Conservation (phyloP, 148 eudicot genomes). For the Fallopia convolvulus region DNA sequence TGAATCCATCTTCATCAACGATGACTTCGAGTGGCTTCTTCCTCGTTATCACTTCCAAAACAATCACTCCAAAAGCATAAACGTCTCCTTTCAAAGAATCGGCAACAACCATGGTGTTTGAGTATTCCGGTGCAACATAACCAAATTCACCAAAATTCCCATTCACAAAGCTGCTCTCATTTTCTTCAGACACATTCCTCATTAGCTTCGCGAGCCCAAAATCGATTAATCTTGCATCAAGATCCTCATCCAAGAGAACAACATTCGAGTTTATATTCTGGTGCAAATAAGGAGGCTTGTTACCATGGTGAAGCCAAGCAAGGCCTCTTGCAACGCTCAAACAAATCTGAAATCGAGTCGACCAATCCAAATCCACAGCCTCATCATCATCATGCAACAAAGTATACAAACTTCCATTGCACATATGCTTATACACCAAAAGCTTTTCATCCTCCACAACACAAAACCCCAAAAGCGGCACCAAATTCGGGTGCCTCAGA, state of each 20-base stretch:
- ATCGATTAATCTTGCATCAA: conserved; percentile 20
- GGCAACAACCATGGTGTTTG: conserved; percentile 38
- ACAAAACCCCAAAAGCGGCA: conserved; percentile 51
- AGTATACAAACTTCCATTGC: conserved; percentile 42
- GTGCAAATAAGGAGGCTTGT: conserved; percentile 1
- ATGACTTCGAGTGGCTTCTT: conserved; percentile 35
- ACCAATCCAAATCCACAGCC: conserved; percentile 13
- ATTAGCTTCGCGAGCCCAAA: conserved; percentile 44
- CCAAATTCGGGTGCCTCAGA: conserved; percentile 52
- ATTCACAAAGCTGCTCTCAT: conserved; percentile 31
- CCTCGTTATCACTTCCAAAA: conserved; percentile 51
- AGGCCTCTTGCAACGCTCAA: conserved; percentile 6
- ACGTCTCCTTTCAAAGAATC: conserved; percentile 47
- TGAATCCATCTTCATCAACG: conserved; percentile 33
- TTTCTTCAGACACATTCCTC: conserved; percentile 16
- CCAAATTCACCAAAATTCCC: conserved; percentile 53
- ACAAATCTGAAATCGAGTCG: conserved; percentile 2
- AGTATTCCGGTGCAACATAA: conserved; percentile 49
- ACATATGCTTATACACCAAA: conserved; percentile 54
- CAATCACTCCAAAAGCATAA: conserved; percentile 50
- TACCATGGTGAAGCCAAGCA: conserved; percentile 13
- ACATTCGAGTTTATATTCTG: neutral
- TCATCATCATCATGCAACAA: conserved; percentile 23
- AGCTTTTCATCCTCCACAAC: conserved; percentile 59
- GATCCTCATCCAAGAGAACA: conserved; percentile 7